Evolutionary conservation across 495 filamentous ascomycete species (phyloP).

Genomic region (Aspergillus hancockii): DNA sequence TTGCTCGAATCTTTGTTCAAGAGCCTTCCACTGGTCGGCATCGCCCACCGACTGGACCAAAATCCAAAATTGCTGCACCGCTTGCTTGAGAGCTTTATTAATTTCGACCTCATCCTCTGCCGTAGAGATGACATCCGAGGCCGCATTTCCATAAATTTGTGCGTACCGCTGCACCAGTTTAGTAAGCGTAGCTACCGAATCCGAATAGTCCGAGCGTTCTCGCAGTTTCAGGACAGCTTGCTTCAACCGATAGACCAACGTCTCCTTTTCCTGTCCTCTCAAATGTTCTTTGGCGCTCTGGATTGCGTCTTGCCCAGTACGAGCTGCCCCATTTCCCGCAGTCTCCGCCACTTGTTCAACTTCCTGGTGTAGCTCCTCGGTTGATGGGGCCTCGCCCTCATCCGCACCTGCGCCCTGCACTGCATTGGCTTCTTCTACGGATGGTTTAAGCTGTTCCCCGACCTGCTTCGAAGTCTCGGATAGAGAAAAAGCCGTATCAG

Average conservation of each 20-base stretch:
- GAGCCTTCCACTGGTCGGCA: constrained; percentile 68
- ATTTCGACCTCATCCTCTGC: constrained; percentile 68
- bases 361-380: constrained; percentile 63
- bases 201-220: constrained; percentile 74
- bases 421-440: constrained; percentile 56
- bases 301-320: constrained; percentile 65
- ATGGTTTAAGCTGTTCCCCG: constrained; percentile 69
- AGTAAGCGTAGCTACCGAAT: constrained; percentile 78
- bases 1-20: constrained; percentile 64
- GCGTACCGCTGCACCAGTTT: constrained; percentile 78
- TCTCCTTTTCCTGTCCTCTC: constrained; percentile 67
- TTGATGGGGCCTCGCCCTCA: constrained; percentile 50
- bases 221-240: constrained; percentile 73
- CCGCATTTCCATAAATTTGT: constrained; percentile 70
- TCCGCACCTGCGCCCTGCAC: constrained; percentile 61
- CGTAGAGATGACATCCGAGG: constrained; percentile 60
- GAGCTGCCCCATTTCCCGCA: constrained; percentile 61
- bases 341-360: constrained; percentile 62
- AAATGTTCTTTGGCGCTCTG: constrained; percentile 67
- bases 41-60: constrained; percentile 80
- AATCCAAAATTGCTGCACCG: constrained; percentile 73
- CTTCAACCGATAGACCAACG: constrained; percentile 73
- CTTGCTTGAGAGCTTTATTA: constrained; percentile 74
- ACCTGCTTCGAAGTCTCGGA: constrained; percentile 72
- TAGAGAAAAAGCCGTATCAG: constrained; percentile 77